Conservation (phyloP, 192 early-diverging fungal species). For the Backusella luteola region DNA sequence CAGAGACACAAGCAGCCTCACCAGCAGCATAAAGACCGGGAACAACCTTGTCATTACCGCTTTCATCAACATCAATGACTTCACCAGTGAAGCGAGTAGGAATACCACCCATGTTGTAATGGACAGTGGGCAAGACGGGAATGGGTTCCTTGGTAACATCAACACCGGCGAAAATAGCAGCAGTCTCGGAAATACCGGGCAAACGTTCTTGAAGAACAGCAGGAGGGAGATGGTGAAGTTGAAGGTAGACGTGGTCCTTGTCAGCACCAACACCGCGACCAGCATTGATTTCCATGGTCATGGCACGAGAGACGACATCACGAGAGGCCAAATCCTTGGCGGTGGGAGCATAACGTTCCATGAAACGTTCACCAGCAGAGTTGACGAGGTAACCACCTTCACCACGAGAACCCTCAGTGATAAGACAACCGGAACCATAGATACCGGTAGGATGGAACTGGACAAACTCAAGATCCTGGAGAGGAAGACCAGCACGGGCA, state of each 20-base stretch:
- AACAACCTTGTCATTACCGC: constrained; percentile 90
- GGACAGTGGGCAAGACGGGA: constrained; percentile 97
- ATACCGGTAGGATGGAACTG: constrained; percentile 99
- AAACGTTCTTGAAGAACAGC: constrained; percentile 91
- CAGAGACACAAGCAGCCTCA: constrained; percentile 96
- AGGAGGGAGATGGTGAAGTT: constrained; percentile 92
- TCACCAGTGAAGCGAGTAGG: constrained; percentile 97
- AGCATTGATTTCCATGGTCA: constrained; percentile 98
- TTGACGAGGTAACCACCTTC: constrained; percentile 98
- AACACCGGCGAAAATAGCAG: constrained; percentile 97
- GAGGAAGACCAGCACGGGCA: constrained; percentile 90
- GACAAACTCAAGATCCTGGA: constrained; percentile 98
- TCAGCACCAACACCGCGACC: constrained; percentile 96
- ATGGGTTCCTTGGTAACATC: constrained; percentile 99
- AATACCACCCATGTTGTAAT: constrained; percentile 99
- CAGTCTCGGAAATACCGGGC: constrained; percentile 99
- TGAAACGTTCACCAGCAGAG: constrained; percentile 95
- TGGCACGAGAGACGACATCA: constrained; percentile 96
- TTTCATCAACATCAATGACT: constrained; percentile 75
- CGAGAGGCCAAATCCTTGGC: constrained; percentile 97
- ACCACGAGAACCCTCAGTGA: constrained; percentile 93
- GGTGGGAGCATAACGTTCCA: constrained; percentile 98
- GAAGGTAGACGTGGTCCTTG: constrained; percentile 95
- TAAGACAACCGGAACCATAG: constrained; percentile 96
- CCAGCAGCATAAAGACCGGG: constrained; percentile 98